phyloP scores from a whole-genome alignment of 2,329 filamentous ascomycete species.

The Periconia macrospinosa region DNA sequence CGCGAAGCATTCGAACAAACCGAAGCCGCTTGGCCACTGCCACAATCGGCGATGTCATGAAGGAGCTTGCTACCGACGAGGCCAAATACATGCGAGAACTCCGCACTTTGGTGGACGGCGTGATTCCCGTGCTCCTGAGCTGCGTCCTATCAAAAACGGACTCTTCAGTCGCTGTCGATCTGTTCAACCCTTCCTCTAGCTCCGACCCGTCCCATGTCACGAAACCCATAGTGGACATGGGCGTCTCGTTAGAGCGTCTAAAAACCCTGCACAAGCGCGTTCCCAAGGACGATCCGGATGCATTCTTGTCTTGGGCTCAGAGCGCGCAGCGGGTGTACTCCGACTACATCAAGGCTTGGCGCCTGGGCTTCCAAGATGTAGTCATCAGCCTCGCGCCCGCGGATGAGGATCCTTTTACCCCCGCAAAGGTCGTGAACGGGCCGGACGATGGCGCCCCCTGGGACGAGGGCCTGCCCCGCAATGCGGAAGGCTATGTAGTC shows the following conservation, averaged over 20 bases:
- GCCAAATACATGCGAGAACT: conserved; percentile 86
- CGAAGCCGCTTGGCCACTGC: conserved; percentile 67
- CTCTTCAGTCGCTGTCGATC: conserved; percentile 63
- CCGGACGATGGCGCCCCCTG: conserved; percentile 54
- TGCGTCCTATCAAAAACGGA: conserved; percentile 77
- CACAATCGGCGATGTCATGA: conserved; percentile 74
- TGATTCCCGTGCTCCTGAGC: conserved; percentile 87
- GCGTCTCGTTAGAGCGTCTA: conserved; percentile 81
- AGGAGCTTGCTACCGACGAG: conserved; percentile 82
- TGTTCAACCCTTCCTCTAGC: conserved; percentile 65
- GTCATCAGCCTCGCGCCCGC: conserved; percentile 88
- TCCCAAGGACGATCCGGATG: conserved; percentile 70
- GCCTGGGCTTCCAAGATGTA: conserved; percentile 90
- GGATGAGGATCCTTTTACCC: conserved; percentile 61
- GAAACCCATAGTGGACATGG: conserved; percentile 92
- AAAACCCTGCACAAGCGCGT: conserved; percentile 79
- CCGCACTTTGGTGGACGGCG: conserved; percentile 89
- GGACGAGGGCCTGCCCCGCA: conserved; percentile 59
- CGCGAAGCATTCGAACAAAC: conserved; percentile 75
- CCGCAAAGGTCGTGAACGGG: conserved; percentile 40
- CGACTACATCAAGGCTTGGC: conserved; percentile 85
- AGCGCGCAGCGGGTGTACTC: conserved; percentile 77
- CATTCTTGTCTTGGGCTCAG: conserved; percentile 79
- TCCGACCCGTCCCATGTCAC: conserved; percentile 66
- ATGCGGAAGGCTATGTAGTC: conserved; percentile 63